A percentile compares a stretch with the other conserved stretches of the same genome.
phyloP scores from a whole-genome alignment of 2,329 filamentous ascomycete species.

The Keithomyces neogunnii region DNA sequence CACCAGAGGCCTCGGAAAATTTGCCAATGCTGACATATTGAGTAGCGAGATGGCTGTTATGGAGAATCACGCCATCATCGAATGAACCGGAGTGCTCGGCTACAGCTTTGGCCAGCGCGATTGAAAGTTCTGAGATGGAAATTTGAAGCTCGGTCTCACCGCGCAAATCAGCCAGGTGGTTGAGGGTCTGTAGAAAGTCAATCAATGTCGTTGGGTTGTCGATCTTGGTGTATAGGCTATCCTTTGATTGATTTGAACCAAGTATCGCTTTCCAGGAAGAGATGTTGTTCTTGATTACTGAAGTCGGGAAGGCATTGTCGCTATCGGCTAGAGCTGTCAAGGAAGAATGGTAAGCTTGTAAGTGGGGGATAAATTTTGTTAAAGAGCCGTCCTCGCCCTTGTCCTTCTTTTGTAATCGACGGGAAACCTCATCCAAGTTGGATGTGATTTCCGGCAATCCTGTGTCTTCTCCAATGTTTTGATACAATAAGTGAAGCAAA shows the following conservation, averaged over 20 bases:
- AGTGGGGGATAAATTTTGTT: constrained; percentile 36
- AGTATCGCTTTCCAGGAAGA: constrained; percentile 36
- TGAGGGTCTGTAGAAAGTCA: constrained; percentile 40
- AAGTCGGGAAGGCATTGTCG: constrained; percentile 19
- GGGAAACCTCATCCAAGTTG: constrained; percentile 29
- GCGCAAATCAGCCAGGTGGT: constrained; percentile 42
- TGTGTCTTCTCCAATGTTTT: constrained; percentile 36
- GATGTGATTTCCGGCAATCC: constrained; percentile 29
- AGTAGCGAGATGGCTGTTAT: constrained; percentile 39
- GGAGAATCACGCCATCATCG: constrained; percentile 33
- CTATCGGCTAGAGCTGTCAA: constrained; percentile 33
- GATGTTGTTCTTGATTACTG: constrained; percentile 28
- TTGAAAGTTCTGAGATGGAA: constrained; percentile 37
- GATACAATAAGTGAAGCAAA: constrained; percentile 38
- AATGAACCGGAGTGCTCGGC: constrained; percentile 18
- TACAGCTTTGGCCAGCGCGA: constrained; percentile 29
- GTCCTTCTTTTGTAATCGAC: constrained; percentile 25
- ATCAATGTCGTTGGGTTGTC: constrained; percentile 43
- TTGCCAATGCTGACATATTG: constrained; percentile 48
- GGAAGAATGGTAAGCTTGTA: constrained; percentile 36
- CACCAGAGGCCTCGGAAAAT: constrained; percentile 38
- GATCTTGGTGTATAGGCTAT: constrained; percentile 34
- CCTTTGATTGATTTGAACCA: constrained; percentile 26
- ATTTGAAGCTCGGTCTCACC: constrained; percentile 40
- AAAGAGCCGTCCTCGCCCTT: constrained; percentile 38